Evolutionary conservation across 2,329 filamentous ascomycete species (phyloP).

Genomic region (Monosporascus sp.): DNA sequence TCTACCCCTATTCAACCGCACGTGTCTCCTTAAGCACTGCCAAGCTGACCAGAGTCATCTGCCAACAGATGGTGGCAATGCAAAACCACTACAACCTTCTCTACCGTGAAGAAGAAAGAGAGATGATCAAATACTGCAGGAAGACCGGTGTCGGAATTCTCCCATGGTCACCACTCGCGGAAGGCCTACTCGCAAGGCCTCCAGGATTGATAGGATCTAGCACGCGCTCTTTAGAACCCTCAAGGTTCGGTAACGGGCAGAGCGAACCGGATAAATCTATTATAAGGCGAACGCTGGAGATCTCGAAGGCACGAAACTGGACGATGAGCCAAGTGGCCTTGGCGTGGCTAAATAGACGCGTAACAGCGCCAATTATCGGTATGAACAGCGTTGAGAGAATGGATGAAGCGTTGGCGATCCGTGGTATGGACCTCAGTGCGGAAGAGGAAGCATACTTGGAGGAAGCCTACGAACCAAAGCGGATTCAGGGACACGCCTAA

Average conservation of each 20-base stretch:
- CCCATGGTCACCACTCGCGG: constrained; percentile 1
- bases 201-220: neutral
- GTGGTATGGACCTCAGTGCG: neutral
- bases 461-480: neutral
- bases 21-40: neutral
- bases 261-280: neutral
- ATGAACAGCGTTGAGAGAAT: neutral
- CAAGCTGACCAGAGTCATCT: neutral
- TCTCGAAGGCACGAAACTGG: neutral
- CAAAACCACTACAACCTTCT: constrained; percentile 50
- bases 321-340: neutral
- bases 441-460: constrained; percentile 1
- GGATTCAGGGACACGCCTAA: constrained; percentile 1
- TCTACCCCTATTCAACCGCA: no score
- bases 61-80: constrained; percentile 46
- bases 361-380: neutral
- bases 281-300: neutral
- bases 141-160: constrained; percentile 32
- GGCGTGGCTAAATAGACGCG: neutral
- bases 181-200: neutral
- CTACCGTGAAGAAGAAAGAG: constrained; percentile 54
- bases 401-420: neutral
- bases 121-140: constrained; percentile 37
- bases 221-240: neutral
- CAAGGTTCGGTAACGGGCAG: neutral